Base-by-base conservation (phyloP, 148 eudicot species). In the Rhododendron mucronatum region DNA sequence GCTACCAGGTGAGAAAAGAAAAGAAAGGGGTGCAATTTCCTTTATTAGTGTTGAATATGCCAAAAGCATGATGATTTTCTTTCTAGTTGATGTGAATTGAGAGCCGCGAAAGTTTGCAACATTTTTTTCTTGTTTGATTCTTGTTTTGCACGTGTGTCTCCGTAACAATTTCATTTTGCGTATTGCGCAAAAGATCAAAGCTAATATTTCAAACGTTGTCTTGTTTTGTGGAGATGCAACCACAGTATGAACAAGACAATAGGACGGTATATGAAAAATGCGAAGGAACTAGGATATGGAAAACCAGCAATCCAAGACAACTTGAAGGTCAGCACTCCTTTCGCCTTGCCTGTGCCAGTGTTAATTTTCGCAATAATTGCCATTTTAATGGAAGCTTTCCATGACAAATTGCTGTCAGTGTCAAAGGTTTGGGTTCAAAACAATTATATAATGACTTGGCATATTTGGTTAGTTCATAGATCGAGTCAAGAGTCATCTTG, bases 211-310 rank as follows among this genome's bases (percentile, higher is more conserved):
- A 28, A 33, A 44, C 53, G 4, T 35, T 37, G 44, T 85, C 15
- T 81, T 26, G 45, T 61, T 63, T 85, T 18, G 3, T 86, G 86
- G 90, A 35, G 87, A 69, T 85, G 80, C 9, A 87, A 41, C 45
- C 45, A 83, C 92, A 94, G 96, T 84, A 65, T 89, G 45, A 85
- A 12, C 7, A 85, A 85, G 73, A 94, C 94, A 1, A 89, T 94
- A 78, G 93, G 90, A 33, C 85, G 93, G 41, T 92, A 94, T 84
- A 81, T 83, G 82, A 90, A 35, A 80, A 91, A 89, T 85, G 89
- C 86, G 88, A 91, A 90, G 88, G 84, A 78, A 55, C 82, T 55
- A 82, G 90, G 85, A 44, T 73, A 33, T 1, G 87, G 48, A 78
- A 82, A 37, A 28, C 39, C 57, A 28, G 79, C 67, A 10, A 82